phyloP scores from a whole-genome alignment of 768 basidiomycete genomes.

The Leccinellum albellum region DNA sequence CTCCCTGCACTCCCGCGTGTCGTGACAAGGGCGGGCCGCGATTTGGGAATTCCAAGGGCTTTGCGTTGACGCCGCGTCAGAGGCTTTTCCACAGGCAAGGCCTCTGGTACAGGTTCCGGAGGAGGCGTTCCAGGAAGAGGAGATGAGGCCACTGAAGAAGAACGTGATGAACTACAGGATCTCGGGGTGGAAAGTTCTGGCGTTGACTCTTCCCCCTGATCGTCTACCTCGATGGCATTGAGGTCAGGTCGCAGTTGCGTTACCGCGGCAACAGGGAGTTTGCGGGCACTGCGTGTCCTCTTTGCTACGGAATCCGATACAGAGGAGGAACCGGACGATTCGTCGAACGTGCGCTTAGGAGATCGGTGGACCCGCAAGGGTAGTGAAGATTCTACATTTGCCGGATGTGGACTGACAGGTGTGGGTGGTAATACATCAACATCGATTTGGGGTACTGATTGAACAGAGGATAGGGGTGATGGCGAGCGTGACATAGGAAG shows the following conservation, averaged over 20 bases:
- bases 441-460: constrained; percentile 24
- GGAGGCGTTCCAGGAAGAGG: constrained; percentile 36
- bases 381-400: constrained; percentile 8
- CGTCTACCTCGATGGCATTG: constrained; percentile 25
- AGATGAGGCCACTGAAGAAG: constrained; percentile 32
- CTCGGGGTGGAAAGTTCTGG: constrained; percentile 43
- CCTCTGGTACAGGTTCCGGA: constrained; percentile 21
- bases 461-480: constrained; percentile 30
- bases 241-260: constrained; percentile 13
- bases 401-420: constrained; percentile 19
- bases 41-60: constrained; percentile 62
- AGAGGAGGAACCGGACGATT: constrained; percentile 46
- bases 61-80: constrained; percentile 69
- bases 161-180: constrained; percentile 29
- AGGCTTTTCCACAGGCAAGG: constrained; percentile 28
- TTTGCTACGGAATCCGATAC: constrained; percentile 34
- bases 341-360: constrained; percentile 60
- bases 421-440: constrained; percentile 28
- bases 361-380: constrained; percentile 40
- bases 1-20: constrained; percentile 46
- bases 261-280: constrained; percentile 15
- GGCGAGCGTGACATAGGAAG: constrained; percentile 38
- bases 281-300: constrained; percentile 32
- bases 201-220: constrained; percentile 32
- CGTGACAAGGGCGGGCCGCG: constrained; percentile 33